Conservation (phyloP, 2,329 filamentous ascomycete genomes). For the Pseudogymnoascus sp. region DNA sequence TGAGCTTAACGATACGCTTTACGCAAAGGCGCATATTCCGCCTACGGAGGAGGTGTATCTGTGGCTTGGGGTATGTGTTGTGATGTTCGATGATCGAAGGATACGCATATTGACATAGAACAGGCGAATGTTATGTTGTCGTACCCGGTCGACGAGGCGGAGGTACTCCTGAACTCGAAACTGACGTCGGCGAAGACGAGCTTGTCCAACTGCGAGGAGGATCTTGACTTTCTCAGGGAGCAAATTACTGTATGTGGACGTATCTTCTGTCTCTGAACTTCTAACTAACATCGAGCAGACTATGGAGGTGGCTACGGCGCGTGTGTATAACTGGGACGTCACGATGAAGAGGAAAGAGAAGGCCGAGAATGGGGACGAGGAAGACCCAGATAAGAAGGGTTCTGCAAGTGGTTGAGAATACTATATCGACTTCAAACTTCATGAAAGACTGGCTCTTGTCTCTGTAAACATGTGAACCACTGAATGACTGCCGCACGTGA, state of each 20-base stretch:
- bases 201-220: conserved; percentile 85
- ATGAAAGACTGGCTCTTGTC: not conserved
- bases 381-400: conserved; percentile 27
- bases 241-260: conserved; percentile 73
- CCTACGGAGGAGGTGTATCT: conserved; percentile 87
- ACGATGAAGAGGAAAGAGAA: conserved; percentile 92
- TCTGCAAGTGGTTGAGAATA: conserved; percentile 24
- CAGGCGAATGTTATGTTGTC: conserved; percentile 96
- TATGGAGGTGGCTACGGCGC: conserved; percentile 88
- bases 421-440: not conserved
- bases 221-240: conserved; percentile 88
- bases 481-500: not conserved
- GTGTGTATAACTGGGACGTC: conserved; percentile 99
- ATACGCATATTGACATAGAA: conserved; percentile 14
- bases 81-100: not conserved
- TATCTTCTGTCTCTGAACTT: conserved; percentile 6
- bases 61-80: conserved; percentile 74
- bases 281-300: conserved; percentile 49
- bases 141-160: conserved; percentile 83
- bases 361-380: conserved; percentile 45
- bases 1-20: conserved; percentile 92
- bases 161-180: conserved; percentile 69
- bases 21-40: conserved; percentile 75
- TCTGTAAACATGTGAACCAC: not conserved
- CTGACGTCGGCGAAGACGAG: conserved; percentile 70